Base-by-base conservation (phyloP, 1,139 yeast species). In the Kodamaea ohmeri region DNA sequence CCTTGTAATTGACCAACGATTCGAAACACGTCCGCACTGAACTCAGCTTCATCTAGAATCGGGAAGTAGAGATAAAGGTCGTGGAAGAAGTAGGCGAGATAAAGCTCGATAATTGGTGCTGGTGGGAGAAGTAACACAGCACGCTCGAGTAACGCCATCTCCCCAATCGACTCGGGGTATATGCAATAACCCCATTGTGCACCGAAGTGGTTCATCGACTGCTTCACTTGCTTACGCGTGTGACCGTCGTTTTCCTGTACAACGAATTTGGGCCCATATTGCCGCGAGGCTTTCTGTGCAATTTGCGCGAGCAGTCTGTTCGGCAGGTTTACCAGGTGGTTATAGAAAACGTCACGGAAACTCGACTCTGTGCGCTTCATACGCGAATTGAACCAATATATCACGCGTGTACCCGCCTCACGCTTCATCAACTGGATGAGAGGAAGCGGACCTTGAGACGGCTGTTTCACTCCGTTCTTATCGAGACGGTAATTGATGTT, bases 391-490 rank as follows among this genome's bases (percentile, higher is more conserved):
- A 37, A 37, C 25, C 44, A 42, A 45, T 51, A 51, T 9, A 52
- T 40, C 8, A 50, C 32, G 13, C 41, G 32, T 2, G 47, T 43
- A 2, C 57, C 56, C 2, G 51, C 45, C 13, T 55, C 58, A 31
- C 53, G 35, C 28, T 50, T 43, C 52, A 53, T 50, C 15, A 53
- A 37, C 6, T 38, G 35, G 22, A 48, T 28, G 19, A 51, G 45
- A 2, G 50, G 50, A 7, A 35, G 49, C 19, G 44, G 52, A 24
- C 40, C 46, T 17, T 35, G 31, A 19, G 36, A 30, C 4, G 44
- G 36, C 25, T 35, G 38, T 7, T 39, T 38, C 9, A 11, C 13
- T 9, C 37, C 35, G 22, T 22, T 34, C 17, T 22, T 15, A 24
- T 18, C 18, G 11, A 43, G 35, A n/a, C 42, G 38, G 29, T 34